Base-by-base conservation (phyloP, 2,329 filamentous ascomycete genomes). In the Trichophyton benhamiae region DNA sequence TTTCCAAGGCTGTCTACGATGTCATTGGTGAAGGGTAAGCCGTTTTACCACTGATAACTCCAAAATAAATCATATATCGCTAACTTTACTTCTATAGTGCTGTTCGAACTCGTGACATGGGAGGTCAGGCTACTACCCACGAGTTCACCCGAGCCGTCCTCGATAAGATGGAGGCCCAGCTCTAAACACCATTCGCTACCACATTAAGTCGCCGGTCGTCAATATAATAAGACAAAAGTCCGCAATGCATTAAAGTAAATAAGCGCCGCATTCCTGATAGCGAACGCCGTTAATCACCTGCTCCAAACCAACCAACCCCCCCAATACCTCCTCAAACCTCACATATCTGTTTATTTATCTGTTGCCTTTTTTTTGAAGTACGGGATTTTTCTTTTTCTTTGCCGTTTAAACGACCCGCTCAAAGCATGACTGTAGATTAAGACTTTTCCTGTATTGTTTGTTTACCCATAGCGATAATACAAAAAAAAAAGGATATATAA, bases 91-190 rank as follows among this genome's bases (percentile, higher is more conserved):
- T 13, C 9, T 13, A 60, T 59, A 33, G 57, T 42, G 60, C 71
- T 77, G 72, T 85, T 72, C 87, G 91, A 76, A 99, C 94, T 66
- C 87, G 88, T 71, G 94, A 99, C 74, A 96, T 99, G 94, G 92
- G 92, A 73, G 94, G 94, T 75, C 80, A 86, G 67, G 85, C 85
- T 72, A 90, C 88, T 70, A 99, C 92, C 66, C 86, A 96, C 78
- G 86, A 97, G 76, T 99, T 97, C 81, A 97, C 94, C 71, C 83
- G 87, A 71, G 91, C 94, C 70, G 88, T 99, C 72, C 83, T 99
- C 72, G 85, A 91, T 80, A 89, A 94, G 83, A 95, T 99, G 91
- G 92, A 97, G 82, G 78, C 74, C 65, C 71, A 80, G 68, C 71
- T 86, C 74, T 87, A 83, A 82, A 74, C n/a, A 13, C 17, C 17